phyloP scores from a whole-genome alignment of 2,329 filamentous ascomycete species.

The Penicillium sclerotigenum region DNA sequence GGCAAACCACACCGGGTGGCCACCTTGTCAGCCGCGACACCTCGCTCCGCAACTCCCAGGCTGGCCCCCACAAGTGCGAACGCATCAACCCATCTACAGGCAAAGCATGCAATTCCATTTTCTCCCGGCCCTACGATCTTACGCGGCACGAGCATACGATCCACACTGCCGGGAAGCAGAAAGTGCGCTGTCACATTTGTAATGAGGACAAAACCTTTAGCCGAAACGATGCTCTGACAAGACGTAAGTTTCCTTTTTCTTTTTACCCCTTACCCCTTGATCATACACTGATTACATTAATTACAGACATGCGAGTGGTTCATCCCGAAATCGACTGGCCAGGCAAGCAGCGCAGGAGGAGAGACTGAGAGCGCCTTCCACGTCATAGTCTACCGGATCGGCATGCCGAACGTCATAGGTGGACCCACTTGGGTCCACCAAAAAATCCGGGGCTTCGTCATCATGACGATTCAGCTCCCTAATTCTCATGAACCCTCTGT shows the following conservation, averaged over 20 bases:
- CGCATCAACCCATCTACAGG: slow-evolving; percentile 92
- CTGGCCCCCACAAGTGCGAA: slow-evolving; percentile 88
- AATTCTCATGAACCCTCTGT: slow-evolving; percentile 14
- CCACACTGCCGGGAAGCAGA: slow-evolving; percentile 90
- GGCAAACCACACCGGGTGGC: slow-evolving; percentile 62
- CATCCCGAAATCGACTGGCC: slow-evolving; percentile 83
- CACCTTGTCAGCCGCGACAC: slow-evolving; percentile 40
- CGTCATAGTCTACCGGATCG: slow-evolving; percentile 17
- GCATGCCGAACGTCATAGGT: slow-evolving; percentile 19
- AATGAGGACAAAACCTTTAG: slow-evolving; percentile 97
- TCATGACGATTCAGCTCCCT: slow-evolving; percentile 16
- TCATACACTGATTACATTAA: slow-evolving; percentile 9
- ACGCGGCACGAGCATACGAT: slow-evolving; percentile 97
- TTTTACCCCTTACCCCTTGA: background rate
- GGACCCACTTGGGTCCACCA: slow-evolving; percentile 1
- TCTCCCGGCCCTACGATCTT: slow-evolving; percentile 93
- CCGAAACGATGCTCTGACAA: slow-evolving; percentile 84
- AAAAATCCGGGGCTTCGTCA: slow-evolving; percentile 11
- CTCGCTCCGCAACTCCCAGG: slow-evolving; percentile 73
- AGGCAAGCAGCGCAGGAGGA: slow-evolving; percentile 55
- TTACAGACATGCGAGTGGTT: slow-evolving; percentile 75
- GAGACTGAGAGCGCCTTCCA: slow-evolving; percentile 28
- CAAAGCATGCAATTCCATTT: slow-evolving; percentile 90
- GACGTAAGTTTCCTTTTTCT: slow-evolving; percentile 4
- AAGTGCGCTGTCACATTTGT: slow-evolving; percentile 88